Evolutionary conservation across 2,329 filamentous ascomycete genomes (phyloP), one percentile per base, ranked within the genome.

Genomic region (Pseudocercospora crystallina): DNA sequence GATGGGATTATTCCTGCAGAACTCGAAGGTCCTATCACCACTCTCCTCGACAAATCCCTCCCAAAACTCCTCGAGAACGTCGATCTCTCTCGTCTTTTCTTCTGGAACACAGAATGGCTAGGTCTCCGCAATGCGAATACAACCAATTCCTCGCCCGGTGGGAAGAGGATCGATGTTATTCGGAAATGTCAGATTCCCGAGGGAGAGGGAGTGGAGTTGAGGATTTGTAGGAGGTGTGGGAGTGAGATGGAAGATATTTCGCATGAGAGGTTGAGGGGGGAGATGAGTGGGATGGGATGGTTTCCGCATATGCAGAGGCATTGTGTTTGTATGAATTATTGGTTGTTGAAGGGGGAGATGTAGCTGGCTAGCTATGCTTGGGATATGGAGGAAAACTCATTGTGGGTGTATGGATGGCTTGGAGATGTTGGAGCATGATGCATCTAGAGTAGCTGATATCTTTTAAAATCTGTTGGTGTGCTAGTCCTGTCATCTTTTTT

Each of bases 81-180:
- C 9, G 83, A 94, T 58, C 78, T 82, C 26, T 80, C 84, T 8
- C 79, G 79, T 53, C 76, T 95, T 42, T 88, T 87, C 71, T 87
- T 90, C 69, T 81, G 82, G 42, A 82, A 94, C 65, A 89, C 84
- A 48, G 77, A 76, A 42, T 80, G 88, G 65, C 75, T 94, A 9
- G 86, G 86, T 5, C 37, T 54, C 5, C 17, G 31, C 15, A 52
- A 43, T 20, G 31, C 31, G 30, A 47, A 46, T 5, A 26, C 20
- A 7, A 26, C 43, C 43, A n/a, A 73, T 75, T 8, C 15, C 34
- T 5, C 47, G 43, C 5, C 34, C 7, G 39, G 29, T 77, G 84
- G 63, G 76, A 86, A 17, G 26, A 47, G 29, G 9, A 74, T 78
- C 8, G 82, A 84, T 62, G 75, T 81, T 26, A 69, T 83, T 32